phyloP scores from a whole-genome alignment of 768 basidiomycete species.

The Phaffia australis region DNA sequence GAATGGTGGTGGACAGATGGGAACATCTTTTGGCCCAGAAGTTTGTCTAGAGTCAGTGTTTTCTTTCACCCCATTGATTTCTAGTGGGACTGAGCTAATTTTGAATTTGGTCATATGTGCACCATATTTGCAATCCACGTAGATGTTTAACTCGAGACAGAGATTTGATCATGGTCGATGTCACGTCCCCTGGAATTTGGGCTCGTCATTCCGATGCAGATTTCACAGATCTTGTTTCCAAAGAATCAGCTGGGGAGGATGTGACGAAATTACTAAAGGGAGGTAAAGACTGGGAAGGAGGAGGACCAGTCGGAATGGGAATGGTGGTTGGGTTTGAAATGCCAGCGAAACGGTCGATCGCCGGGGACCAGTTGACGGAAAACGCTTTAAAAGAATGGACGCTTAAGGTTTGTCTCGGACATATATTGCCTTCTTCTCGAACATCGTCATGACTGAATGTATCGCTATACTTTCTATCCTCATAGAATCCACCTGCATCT shows the following conservation, averaged over 20 bases:
- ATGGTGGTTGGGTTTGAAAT: conserved; percentile 15
- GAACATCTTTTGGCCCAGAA: conserved; percentile 3
- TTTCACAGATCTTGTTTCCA: conserved; percentile 62
- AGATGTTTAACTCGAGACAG: conserved; percentile 99
- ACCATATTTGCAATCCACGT: conserved; percentile 36
- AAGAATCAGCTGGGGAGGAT: conserved; percentile 54
- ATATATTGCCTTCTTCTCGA: not conserved
- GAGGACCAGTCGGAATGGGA: conserved; percentile 25
- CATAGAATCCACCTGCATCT: conserved; percentile 21
- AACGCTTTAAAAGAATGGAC: conserved; percentile 23
- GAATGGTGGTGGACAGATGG: conserved; percentile 9
- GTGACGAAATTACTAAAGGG: conserved; percentile 4
- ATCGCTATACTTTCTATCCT: not conserved
- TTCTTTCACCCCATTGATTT: not conserved
- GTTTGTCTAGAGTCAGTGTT: conserved; percentile 20
- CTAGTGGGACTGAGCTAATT: not conserved
- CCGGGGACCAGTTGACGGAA: conserved; percentile 19
- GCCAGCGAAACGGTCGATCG: conserved; percentile 4
- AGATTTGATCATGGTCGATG: conserved; percentile 93
- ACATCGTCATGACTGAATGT: not conserved
- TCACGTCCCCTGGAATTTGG: conserved; percentile 77
- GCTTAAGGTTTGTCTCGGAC: conserved; percentile 7
- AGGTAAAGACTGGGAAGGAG: conserved; percentile 23
- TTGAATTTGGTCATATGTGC: not conserved
- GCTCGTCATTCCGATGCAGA: conserved; percentile 74